Base-by-base conservation (phyloP, 106 monocot genomes). In the Dioscorea zingiberensis region DNA sequence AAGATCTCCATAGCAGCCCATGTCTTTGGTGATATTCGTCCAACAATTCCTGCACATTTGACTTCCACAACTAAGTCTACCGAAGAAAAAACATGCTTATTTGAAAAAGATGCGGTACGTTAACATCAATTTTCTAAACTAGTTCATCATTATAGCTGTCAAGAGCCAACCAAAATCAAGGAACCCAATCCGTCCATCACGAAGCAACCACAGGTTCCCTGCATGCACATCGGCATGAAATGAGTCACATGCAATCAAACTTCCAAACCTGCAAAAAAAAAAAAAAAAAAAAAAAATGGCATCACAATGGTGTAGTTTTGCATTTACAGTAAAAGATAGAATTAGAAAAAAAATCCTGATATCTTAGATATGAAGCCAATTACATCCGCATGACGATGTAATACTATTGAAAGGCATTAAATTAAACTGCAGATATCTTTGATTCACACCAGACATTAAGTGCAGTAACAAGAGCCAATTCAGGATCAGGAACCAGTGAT, bases 201-300 rank as follows among this genome's bases (percentile, higher is more conserved):
- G 85, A 80, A 95, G 91, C 73, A 95, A 68, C 94, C 94, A 95
- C 24, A 95, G 68, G 65, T 95, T 95, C 28, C 94, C 94, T 53
- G 94, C 94, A 87, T 95, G 94, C 19, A 95, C 94, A 83, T 95
- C 94, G 63, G 91, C 94, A 87, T 95, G 94, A 76, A 95, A 95
- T 28, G 76, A 81, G 30, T 95, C 90, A 74, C 94, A 91, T 55
- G 77, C 76, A 60, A 95, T 78, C 69, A 95, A 85, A 72, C 94
- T 95, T 58, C 94, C 94, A 83, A 91, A 95, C 94, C 94, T 95
- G 55, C 59, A 79, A 13, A 68, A 67, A n/a, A 79, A 13, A 68
- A 67, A n/a, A n/a, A n/a, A n/a, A n/a, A n/a, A n/a, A n/a, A n/a
- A n/a, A n/a, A n/a, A 38, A 38, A 38, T 1, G 6, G 10, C 38